Conservation (phyloP, 1,284 basidiomycete genomes). For the Puccinia triticina region DNA sequence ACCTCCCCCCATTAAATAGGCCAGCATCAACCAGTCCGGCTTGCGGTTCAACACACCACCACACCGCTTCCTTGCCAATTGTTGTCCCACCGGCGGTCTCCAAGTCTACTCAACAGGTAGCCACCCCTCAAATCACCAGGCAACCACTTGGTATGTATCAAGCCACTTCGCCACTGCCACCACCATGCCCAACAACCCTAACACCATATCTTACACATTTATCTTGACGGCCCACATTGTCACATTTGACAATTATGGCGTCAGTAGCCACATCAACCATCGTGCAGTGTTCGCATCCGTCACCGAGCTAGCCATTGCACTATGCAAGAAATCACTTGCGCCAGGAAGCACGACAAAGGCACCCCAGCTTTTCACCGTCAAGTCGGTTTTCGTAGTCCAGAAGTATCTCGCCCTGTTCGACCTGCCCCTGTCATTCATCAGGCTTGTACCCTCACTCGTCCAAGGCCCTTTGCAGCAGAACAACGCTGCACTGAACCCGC, state of each 20-base stretch:
- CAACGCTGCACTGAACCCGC: conserved; percentile 57
- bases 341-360: conserved; percentile 51
- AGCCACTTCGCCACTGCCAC: too few relatives aligned
- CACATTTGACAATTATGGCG: conserved; percentile 81
- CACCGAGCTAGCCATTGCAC: conserved; percentile 10
- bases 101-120: too few relatives aligned
- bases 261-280: conserved; percentile 90
- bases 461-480: conserved; percentile 64
- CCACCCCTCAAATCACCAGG: too few relatives aligned
- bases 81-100: too few relatives aligned
- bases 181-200: too few relatives aligned
- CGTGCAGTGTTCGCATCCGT: conserved; percentile 68
- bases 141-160: too few relatives aligned
- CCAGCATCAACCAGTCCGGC: too few relatives aligned
- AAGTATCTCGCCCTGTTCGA: conserved; percentile 50
- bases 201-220: conserved; percentile 30
- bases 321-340: conserved; percentile 28
- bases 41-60: too few relatives aligned
- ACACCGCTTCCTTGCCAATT: too few relatives aligned
- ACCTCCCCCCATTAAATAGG: too few relatives aligned
- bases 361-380: conserved; percentile 67
- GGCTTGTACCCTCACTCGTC: conserved; percentile 59
- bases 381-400: conserved; percentile 54
- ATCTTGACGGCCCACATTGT: conserved; percentile 68
- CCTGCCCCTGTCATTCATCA: conserved; percentile 52